These are phyloP conservation scores for Stagonosporopsis rhizophila DNA, from an alignment of 2,329 filamentous ascomycete species.

Conservation along the genomic window DNA sequence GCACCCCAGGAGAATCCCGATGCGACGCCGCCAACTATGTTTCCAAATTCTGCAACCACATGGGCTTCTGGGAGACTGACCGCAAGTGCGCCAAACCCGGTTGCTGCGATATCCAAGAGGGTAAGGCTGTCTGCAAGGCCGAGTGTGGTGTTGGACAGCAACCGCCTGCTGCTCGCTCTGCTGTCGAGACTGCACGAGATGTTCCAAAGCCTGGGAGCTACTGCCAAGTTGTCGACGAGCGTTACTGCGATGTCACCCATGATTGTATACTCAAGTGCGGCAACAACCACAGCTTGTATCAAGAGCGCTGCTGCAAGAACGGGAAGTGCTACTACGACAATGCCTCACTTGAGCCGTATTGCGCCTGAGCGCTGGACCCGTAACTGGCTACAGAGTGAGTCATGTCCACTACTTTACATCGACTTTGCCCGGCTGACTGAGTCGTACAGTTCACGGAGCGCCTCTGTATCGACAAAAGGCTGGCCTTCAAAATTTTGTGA, in stretches of 20 bases:
- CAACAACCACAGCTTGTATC: background rate
- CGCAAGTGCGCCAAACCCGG: slow-evolving; percentile 19
- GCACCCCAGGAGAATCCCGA: slow-evolving; percentile 1
- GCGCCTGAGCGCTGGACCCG: background rate
- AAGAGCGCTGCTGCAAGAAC: background rate
- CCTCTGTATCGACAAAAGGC: background rate
- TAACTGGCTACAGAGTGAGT: background rate
- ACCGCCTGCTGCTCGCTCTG: background rate
- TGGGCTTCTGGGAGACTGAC: slow-evolving; percentile 8
- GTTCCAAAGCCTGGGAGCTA: background rate
- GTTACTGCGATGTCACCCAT: background rate
- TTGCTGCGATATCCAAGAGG: slow-evolving; percentile 9
- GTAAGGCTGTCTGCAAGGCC: slow-evolving; percentile 15
- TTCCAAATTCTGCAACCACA: slow-evolving; percentile 4
- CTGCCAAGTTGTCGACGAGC: background rate
- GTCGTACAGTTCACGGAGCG: background rate
- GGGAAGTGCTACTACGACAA: background rate
- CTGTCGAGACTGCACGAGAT: background rate
- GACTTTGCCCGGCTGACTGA: background rate
- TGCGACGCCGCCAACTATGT: slow-evolving; percentile 9
- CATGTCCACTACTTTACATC: background rate
- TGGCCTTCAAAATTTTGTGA: background rate
- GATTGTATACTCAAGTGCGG: background rate
- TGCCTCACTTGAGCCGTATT: background rate
- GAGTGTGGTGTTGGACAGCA: slow-evolving; percentile 4